Evolutionary conservation across 192 early-diverging fungal species (phyloP), one percentile per base, ranked within the genome.

Genomic region (Globomyces pollinis-pini): DNA sequence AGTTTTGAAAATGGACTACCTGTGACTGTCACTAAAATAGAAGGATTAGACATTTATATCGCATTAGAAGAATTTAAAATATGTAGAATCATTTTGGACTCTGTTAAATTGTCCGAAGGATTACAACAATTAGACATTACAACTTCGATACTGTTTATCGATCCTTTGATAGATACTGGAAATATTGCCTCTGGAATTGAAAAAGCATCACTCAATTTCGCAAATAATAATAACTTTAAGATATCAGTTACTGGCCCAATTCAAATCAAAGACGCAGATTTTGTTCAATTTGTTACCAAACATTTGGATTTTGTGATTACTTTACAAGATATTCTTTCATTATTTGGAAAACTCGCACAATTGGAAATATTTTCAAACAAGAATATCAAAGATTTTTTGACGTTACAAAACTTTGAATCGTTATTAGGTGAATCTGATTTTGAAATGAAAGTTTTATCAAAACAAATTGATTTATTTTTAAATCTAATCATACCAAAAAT

Each of bases 1-100:
- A 28, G 36, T 8, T 57, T 57, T 57, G 55, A 57, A 33, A 57
- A 57, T 41, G 36, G 36, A 39, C 16, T 24, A 2, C 55, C 55
- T 2, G 3, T 57, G 16, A 44, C 38, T 39, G 36, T 57, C 2
- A 29, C 55, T 20, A 7, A 23, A 12, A 57, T 57, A 20, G 31
- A 26, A 31, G 55, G 55, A 41, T 41, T 57, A 41, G 30, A 57
- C 23, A 24, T 42, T 6, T 57, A 57, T 41, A 1, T 57, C 3
- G 29, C 38, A 41, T 13, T 57, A 15, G 30, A 57, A 20, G 38
- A 44, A 5, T 21, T 39, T 0, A 29, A 29, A 57, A 44, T 57
- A 11, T n/a, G 38, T 21, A 26, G 41, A 24, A 57, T 57, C 7
- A 21, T 20, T 4, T 41, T 57, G 3, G 38, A 57, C 18, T 16